Percentiles rank a stretch among this genome's conserved stretches.
These are phyloP conservation scores for Haematococcus sp. DNA, from an alignment of 139 green algal species.

Conservation along the genomic window DNA sequence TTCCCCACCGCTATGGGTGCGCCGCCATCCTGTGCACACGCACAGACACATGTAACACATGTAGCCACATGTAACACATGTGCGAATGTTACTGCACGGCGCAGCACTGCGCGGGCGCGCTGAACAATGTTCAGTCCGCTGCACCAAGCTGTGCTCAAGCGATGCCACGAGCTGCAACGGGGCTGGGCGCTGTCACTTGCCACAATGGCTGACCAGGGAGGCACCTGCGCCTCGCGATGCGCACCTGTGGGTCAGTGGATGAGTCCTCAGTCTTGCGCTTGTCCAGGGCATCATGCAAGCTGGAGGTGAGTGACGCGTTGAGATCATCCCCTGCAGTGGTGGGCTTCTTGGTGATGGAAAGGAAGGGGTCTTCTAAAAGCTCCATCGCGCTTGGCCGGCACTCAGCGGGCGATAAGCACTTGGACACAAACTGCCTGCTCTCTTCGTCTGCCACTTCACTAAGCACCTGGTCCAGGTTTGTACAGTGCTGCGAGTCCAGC, in stretches of 20 bases:
- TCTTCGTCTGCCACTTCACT: slow-evolving; percentile 69
- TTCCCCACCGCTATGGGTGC: slow-evolving; percentile 63
- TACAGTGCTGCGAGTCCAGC: slow-evolving; percentile 62
- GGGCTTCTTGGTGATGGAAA: slow-evolving; percentile 28
- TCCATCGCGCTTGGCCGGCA: slow-evolving; percentile 67
- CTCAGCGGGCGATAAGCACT: slow-evolving; percentile 69
- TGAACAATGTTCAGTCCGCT: no score
- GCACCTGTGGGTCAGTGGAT: slow-evolving; percentile 4
- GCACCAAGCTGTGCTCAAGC: no score
- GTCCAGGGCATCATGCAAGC: slow-evolving; percentile 1
- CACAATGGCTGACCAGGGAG: no score
- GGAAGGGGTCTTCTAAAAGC: slow-evolving; percentile 86
- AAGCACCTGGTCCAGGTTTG: slow-evolving; percentile 34
- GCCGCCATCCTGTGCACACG: slow-evolving; percentile 6
- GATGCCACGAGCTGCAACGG: no score
- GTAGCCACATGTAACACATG: background rate
- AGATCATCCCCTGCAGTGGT: slow-evolving; percentile 2
- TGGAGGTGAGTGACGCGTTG: slow-evolving; percentile 15
- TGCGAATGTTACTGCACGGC: background rate
- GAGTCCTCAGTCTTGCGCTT: slow-evolving; percentile 9
- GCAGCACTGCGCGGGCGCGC: background rate
- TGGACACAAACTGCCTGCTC: slow-evolving; percentile 70
- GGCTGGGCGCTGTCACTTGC: no score
- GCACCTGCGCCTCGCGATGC: background rate
- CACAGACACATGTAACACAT: no score